Base-by-base conservation (phyloP, 441 rosid species). In the Pelargonium australe region DNA sequence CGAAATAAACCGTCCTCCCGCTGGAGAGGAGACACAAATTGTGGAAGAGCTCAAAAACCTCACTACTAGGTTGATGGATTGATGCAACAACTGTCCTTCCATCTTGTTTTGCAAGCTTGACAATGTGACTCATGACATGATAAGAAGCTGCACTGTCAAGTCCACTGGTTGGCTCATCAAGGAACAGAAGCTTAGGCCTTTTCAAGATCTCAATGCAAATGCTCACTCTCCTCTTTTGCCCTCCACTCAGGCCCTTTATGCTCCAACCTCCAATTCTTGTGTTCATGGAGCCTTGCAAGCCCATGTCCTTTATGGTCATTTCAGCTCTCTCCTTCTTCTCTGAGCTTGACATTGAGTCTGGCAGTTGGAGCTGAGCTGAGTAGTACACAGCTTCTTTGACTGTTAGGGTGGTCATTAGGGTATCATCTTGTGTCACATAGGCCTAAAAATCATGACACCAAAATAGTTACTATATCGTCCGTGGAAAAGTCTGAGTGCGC, bases 391-490 rank as follows among this genome's bases (percentile, higher is more conserved):
- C 80, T 77, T 87, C 87, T 11, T 62, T 69, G 2, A 85, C 84
- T 0, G 86, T 85, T 13, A 82, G 43, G 7, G 85, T 82, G n/a
- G 78, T 79, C 71, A 77, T 77, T 4, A 79, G 74, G 0, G 66
- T 67, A 61, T 86, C 88, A 28, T 86, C 91, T 80, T 86, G 91
- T 2, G 91, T 86, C 49, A 84, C 85, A 60, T 86, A 86, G 11
- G 88, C 88, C 90, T 86, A 13, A 14, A 20, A 28, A 28, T 31
- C 9, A 25, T 7, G 13, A 9, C 7, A 68, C 28, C 11, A 31
- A 57, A 10, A 14, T n/a, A 9, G 20, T 40, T 5, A 7, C 0
- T 23, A 49, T 31, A 5, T 11, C 0, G 12, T 28, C 3, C n/a
- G 4, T 3, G 6, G 17, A 37, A 7, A n/a, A 0, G 28, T 69